Conservation (phyloP, 495 filamentous ascomycete species). For the Friedmanniomyces endolithicus region DNA sequence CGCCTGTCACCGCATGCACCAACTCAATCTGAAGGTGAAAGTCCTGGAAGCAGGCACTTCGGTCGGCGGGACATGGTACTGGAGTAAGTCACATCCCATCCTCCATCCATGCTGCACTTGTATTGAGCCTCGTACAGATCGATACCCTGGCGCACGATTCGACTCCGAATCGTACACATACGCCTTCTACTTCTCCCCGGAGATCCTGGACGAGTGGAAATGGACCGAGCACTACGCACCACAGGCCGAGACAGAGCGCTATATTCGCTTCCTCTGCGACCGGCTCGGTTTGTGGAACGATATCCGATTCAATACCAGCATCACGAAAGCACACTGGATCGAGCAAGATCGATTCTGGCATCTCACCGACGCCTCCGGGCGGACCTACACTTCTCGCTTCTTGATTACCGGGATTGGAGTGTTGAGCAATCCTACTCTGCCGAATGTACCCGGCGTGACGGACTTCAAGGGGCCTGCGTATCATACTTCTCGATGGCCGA, state of each 20-base stretch:
- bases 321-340: constrained; percentile 16
- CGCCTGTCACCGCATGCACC: not conserved
- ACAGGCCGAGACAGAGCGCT: constrained; percentile 15
- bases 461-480: constrained; percentile 35
- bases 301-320: constrained; percentile 23
- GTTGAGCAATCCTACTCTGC: constrained; percentile 23
- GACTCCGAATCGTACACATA: constrained; percentile 11
- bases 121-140: not conserved
- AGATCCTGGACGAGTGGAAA: constrained; percentile 8
- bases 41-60: constrained; percentile 2
- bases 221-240: constrained; percentile 8
- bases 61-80: constrained; percentile 9
- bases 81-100: not conserved
- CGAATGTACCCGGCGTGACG: constrained; percentile 25
- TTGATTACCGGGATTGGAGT: constrained; percentile 28
- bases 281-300: constrained; percentile 22
- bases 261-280: constrained; percentile 26
- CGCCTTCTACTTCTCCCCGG: constrained; percentile 8
- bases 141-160: not conserved
- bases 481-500: constrained; percentile 40
- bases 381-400: constrained; percentile 21
- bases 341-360: constrained; percentile 20
- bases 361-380: constrained; percentile 12
- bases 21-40: constrained; percentile 3
- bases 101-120: not conserved